Evolutionary conservation across 495 filamentous ascomycete species (phyloP), one percentile per base, ranked within the genome.

Genomic region (Chaetomium tenue): DNA sequence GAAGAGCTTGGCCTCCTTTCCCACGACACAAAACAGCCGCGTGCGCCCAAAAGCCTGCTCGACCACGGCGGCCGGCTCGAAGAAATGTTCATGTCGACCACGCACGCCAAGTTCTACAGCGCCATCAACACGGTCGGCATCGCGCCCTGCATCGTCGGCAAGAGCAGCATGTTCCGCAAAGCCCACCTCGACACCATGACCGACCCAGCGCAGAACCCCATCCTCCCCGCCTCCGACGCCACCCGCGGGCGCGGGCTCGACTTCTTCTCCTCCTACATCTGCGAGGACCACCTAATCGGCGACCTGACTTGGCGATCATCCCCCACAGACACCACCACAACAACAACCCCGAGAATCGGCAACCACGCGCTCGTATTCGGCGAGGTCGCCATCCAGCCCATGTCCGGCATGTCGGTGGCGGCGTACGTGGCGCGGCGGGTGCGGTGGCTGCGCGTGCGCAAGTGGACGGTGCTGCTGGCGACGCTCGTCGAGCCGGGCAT

Each of bases 21-120:
- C 2, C 22, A 37, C 22, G 33, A 42, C 26, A 16, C 40, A 9
- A 13, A 1, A 13, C 28, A 6, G 18, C 28, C 57, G 0, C 30
- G 53, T 3, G 16, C 46, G 16, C 59, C 68, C 9, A 64, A 60
- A 5, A 48, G 70, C 33, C 39, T 54, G 57, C 20, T 72, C 75
- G 66, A 37, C 82, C 70, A 75, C 46, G 94, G 94, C n/a, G 93
- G 92, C 37, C 81, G 91, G 2, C 81, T 99, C 0, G 95, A 99
- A 70, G 93, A 98, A 70, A 84, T 91, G 74, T 99, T 99, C 78
- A 86, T 97, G 79, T 88, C 92, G 1, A 93, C 91, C 11, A 88
- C 91, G 0, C 95, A 99, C 76, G 92, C 92, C 58, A 99, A 99
- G 71, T 97, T 99, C 83, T 99, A 99, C 79, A 90, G 89, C 23